Evolutionary conservation across 2,329 filamentous ascomycete species (phyloP).

Genomic region (Capronia epimyces): DNA sequence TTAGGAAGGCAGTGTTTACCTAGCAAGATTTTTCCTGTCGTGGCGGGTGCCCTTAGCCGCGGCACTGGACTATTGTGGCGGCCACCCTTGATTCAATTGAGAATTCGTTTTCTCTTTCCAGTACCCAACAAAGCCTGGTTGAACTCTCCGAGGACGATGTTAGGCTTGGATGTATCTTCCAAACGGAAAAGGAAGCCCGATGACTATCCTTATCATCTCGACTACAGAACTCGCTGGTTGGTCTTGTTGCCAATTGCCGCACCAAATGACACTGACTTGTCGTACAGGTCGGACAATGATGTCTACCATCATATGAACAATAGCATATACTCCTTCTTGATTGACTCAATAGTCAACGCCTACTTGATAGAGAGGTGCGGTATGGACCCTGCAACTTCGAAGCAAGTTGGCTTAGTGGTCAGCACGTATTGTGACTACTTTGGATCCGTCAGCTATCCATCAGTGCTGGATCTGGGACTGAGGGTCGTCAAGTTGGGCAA

Average conservation of each 20-base stretch:
- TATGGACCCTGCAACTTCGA: slow-evolving; percentile 63
- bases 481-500: slow-evolving; percentile 78
- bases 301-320: slow-evolving; percentile 96
- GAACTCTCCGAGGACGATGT: neutral
- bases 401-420: slow-evolving; percentile 76
- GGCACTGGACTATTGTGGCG: neutral
- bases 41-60: neutral
- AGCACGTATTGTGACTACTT: slow-evolving; percentile 83
- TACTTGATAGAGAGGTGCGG: slow-evolving; percentile 76
- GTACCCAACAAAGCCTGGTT: too few species aligned
- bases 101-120: too few species aligned
- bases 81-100: too few species aligned
- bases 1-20: neutral
- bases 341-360: slow-evolving; percentile 84
- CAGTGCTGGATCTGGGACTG: slow-evolving; percentile 74
- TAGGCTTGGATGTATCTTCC: slow-evolving; percentile 21
- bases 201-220: slow-evolving; percentile 26
- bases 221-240: slow-evolving; percentile 26
- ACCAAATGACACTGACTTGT: neutral
- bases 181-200: slow-evolving; percentile 21
- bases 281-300: slow-evolving; percentile 77
- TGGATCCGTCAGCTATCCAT: slow-evolving; percentile 72
- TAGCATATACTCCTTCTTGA: slow-evolving; percentile 75
- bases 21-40: neutral
- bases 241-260: neutral